Evolutionary conservation across 169 alveolate species (phyloP).

Genomic region (Plasmodium reichenowi): DNA sequence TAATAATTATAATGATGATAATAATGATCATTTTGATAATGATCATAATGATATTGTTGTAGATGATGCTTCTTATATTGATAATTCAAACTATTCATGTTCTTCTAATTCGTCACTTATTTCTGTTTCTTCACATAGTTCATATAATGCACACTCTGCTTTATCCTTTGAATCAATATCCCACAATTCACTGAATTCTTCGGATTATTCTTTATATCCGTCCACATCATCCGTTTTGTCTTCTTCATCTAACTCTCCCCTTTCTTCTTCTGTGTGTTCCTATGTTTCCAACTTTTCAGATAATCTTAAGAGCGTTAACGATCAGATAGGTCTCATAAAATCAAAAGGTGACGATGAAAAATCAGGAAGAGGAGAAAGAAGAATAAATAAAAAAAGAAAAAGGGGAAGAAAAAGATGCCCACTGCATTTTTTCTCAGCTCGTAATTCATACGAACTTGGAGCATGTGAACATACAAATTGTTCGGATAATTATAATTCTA

Average conservation of each 20-base stretch:
- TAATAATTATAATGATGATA: no score
- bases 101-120: neutral
- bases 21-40: neutral
- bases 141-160: neutral
- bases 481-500: neutral
- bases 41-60: neutral
- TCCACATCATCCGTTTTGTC: constrained; percentile 2
- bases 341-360: neutral
- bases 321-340: neutral
- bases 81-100: neutral
- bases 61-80: neutral
- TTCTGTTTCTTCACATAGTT: constrained; percentile 7
- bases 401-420: constrained; percentile 22
- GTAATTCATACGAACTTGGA: neutral
- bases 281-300: neutral
- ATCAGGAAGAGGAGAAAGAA: no score
- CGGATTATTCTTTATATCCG: constrained; percentile 4
- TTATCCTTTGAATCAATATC: constrained; percentile 3
- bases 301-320: neutral
- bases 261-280: constrained; percentile 15
- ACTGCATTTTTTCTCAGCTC: constrained; percentile 15
- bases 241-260: constrained; percentile 8
- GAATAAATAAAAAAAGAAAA: neutral
- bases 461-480: neutral
- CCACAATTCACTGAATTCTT: no score